A percentile compares a stretch with the other conserved stretches of the same genome.
phyloP scores from a whole-genome alignment of 1,139 yeast genomes.

The Protomyces pachydermus region DNA sequence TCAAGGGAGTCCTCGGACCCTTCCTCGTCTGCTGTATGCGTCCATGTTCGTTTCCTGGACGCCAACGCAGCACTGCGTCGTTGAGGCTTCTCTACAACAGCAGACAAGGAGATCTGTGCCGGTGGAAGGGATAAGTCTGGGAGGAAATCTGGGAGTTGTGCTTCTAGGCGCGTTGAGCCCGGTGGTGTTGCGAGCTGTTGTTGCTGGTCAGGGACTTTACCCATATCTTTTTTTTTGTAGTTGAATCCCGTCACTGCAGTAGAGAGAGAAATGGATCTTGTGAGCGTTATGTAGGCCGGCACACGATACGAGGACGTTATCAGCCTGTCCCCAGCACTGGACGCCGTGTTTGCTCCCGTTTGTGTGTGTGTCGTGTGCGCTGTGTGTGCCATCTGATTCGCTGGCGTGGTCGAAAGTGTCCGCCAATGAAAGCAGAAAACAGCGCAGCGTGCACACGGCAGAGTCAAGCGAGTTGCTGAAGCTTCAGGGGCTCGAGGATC shows the following conservation, averaged over 20 bases:
- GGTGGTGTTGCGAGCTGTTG: constrained; percentile 21
- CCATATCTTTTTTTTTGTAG: neutral
- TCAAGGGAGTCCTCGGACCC: neutral
- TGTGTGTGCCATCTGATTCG: neutral
- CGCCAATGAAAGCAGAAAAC: too few relatives aligned
- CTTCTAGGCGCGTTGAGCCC: constrained; percentile 1
- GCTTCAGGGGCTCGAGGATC: too few relatives aligned
- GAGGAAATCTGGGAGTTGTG: constrained; percentile 7
- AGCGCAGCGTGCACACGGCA: too few relatives aligned
- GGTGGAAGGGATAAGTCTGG: constrained; percentile 17
- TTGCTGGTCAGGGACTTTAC: neutral
- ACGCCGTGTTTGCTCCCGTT: too few relatives aligned
- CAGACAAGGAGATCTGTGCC: neutral
- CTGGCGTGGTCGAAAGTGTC: neutral
- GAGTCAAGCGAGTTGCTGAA: too few relatives aligned
- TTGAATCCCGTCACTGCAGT: neutral
- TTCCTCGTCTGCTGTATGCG: neutral
- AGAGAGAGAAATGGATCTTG: neutral
- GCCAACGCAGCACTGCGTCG: neutral
- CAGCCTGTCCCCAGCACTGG: too few relatives aligned
- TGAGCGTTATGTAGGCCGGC: neutral
- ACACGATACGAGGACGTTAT: too few relatives aligned
- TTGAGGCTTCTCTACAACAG: neutral
- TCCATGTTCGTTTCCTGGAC: neutral
- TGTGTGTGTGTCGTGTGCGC: neutral